These are phyloP conservation scores for Xenosphaeropsis pyriputrescens DNA, from an alignment of 2,329 filamentous ascomycete species.

Conservation along the genomic window DNA sequence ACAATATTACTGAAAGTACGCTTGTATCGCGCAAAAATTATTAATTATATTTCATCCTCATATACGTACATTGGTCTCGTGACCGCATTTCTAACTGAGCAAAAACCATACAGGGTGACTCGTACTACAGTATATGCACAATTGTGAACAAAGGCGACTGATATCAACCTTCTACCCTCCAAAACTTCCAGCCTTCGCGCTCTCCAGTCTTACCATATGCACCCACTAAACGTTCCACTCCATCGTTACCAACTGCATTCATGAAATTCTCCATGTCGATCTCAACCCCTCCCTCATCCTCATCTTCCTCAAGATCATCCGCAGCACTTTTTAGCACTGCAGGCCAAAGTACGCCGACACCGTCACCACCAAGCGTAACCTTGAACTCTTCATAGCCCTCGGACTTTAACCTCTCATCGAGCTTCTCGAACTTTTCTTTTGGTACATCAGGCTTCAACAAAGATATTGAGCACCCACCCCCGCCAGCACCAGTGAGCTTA, in stretches of 20 bases:
- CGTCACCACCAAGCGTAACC: constrained; percentile 82
- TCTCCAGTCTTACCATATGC: constrained; percentile 55
- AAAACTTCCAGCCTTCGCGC: constrained; percentile 76
- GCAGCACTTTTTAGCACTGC: constrained; percentile 76
- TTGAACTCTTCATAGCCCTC: constrained; percentile 77
- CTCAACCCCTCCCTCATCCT: constrained; percentile 71
- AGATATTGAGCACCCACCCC: constrained; percentile 90
- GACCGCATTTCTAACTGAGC: no score
- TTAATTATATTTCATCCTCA: no score
- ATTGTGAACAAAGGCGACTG: background rate
- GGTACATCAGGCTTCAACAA: constrained; percentile 57
- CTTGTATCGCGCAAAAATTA: no score
- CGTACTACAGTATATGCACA: no score
- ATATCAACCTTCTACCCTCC: constrained; percentile 41
- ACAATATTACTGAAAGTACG: no score
- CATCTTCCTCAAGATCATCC: constrained; percentile 63
- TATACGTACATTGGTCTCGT: no score
- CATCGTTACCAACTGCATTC: constrained; percentile 68
- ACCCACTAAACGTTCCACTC: constrained; percentile 76
- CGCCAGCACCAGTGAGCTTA: constrained; percentile 89
- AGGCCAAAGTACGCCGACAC: constrained; percentile 87
- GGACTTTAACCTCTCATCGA: constrained; percentile 49
- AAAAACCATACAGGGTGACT: no score
- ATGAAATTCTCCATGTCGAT: constrained; percentile 86
- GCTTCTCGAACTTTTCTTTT: constrained; percentile 36